Percentiles rank a stretch among this genome's conserved stretches.
Evolutionary conservation across 192 early-diverging fungal species (phyloP).

Genomic region (Backusella circina): DNA sequence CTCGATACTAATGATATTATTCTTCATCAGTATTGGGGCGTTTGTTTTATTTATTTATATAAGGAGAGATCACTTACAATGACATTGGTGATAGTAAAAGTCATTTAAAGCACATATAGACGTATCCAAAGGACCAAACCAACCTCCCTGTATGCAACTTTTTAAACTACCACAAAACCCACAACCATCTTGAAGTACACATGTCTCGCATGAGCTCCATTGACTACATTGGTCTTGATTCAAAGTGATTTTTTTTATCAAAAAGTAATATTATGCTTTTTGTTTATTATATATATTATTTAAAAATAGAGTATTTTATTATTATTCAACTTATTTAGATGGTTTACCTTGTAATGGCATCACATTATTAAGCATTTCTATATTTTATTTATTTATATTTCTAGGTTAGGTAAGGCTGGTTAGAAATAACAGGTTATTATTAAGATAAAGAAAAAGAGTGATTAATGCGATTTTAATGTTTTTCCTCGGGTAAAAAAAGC

Average conservation of each 20-base stretch:
- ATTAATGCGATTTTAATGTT: neutral
- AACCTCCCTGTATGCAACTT: conserved; percentile 3
- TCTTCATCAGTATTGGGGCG: neutral
- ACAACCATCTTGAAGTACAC: conserved; percentile 13
- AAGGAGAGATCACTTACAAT: conserved; percentile 9
- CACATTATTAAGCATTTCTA: neutral
- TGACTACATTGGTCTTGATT: neutral
- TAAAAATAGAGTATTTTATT: neutral
- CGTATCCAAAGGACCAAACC: conserved; percentile 13
- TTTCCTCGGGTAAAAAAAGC: neutral
- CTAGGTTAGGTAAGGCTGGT: neutral
- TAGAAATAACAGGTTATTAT: no score
- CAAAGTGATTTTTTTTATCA: neutral
- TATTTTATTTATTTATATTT: neutral
- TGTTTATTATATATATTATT: neutral
- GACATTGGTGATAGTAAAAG: conserved; percentile 15
- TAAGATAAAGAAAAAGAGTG: no score
- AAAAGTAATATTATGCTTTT: neutral
- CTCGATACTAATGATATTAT: neutral
- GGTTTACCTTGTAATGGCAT: neutral
- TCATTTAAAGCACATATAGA: neutral
- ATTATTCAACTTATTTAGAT: neutral
- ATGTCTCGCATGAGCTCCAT: neutral
- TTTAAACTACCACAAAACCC: conserved; percentile 5
- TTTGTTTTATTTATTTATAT: no score